A percentile compares a stretch with the other conserved stretches of the same genome.
Conservation (phyloP, 2,329 filamentous ascomycete species). For the Verticillium dahliae region DNA sequence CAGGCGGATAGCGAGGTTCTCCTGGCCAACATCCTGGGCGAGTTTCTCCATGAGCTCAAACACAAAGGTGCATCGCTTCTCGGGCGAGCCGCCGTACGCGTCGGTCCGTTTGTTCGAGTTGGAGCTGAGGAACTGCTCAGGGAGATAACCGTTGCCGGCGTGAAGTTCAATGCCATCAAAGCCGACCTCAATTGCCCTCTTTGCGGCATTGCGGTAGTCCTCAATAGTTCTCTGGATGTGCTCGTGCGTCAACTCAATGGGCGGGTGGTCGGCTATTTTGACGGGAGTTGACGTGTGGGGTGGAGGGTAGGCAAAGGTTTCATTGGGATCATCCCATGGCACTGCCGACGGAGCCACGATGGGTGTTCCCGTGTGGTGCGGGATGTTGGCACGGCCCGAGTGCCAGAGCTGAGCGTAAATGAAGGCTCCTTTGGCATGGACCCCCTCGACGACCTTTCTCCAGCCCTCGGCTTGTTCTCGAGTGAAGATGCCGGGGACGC, state of each 20-base stretch:
- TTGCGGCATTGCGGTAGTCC: constrained; percentile 22
- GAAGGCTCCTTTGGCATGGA: constrained; percentile 53
- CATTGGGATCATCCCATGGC: constrained; percentile 35
- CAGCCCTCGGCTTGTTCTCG: constrained; percentile 49
- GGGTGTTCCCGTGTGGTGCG: constrained; percentile 25
- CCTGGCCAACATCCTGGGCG: constrained; percentile 33
- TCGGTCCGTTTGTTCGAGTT: constrained; percentile 29
- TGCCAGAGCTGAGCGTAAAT: constrained; percentile 57
- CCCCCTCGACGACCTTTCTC: constrained; percentile 51
- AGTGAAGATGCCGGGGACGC: constrained; percentile 52
- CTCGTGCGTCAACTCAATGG: constrained; percentile 27
- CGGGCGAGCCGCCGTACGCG: constrained; percentile 23
- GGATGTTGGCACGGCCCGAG: constrained; percentile 30
- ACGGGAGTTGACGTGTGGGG: constrained; percentile 24
- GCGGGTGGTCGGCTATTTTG: constrained; percentile 24
- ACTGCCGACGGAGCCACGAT: constrained; percentile 32
- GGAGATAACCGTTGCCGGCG: constrained; percentile 30
- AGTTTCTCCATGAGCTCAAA: constrained; percentile 45
- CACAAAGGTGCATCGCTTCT: constrained; percentile 39
- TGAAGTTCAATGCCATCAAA: constrained; percentile 39
- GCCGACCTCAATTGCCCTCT: constrained; percentile 44
- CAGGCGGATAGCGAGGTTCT: constrained; percentile 37
- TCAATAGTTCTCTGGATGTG: constrained; percentile 29
- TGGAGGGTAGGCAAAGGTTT: constrained; percentile 26
- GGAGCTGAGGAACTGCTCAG: constrained; percentile 30